Evolutionary conservation across 2,329 filamentous ascomycete species (phyloP).

Genomic region (Trichoderma sp.): DNA sequence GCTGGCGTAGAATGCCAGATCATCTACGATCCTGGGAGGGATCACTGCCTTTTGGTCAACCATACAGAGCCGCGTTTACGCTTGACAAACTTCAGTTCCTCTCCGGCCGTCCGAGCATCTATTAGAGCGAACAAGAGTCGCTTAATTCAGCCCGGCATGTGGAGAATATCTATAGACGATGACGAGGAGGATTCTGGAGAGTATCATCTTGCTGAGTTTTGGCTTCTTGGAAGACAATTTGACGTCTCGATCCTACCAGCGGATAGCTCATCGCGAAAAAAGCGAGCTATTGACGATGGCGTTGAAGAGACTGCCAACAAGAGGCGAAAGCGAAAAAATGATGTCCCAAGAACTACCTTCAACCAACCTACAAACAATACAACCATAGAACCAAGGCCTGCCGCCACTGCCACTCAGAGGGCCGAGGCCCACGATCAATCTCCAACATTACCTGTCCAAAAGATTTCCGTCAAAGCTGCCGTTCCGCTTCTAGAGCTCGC

Average conservation of each 20-base stretch:
- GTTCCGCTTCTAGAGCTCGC: constrained; percentile 7
- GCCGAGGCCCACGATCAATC: not conserved
- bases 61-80: not conserved
- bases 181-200: not conserved
- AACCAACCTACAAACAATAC: not conserved
- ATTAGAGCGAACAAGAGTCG: not conserved
- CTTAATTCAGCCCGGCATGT: constrained; percentile 4
- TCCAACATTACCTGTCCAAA: not conserved
- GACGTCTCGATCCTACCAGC: not conserved
- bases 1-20: not conserved
- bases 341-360: not conserved
- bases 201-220: constrained; percentile 7
- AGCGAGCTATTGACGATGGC: not conserved
- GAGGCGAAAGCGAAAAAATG: not conserved
- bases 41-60: constrained; percentile 4
- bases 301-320: not conserved
- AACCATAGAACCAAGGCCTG: not conserved
- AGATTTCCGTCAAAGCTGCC: not conserved
- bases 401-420: not conserved
- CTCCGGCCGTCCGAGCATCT: not conserved
- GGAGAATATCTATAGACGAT: not conserved
- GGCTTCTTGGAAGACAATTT: not conserved
- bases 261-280: not conserved
- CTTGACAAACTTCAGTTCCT: not conserved
- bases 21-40: constrained; percentile 4